Evolutionary conservation across 371 early-diverging fungal genomes (phyloP), one percentile per base, ranked within the genome.

Genomic region (Nematocida ausubeli): DNA sequence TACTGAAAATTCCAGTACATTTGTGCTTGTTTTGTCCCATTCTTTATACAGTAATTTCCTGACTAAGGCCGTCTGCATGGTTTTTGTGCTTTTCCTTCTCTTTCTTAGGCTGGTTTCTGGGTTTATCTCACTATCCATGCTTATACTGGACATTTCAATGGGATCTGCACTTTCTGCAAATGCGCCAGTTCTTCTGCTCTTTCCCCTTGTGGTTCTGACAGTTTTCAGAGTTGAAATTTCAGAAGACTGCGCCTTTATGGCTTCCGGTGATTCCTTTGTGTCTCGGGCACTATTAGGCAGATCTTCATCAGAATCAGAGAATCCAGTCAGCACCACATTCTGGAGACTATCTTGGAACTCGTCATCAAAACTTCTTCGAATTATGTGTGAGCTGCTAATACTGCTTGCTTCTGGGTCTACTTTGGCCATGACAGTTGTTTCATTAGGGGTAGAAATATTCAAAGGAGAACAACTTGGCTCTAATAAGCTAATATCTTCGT

Each of bases 401-500:
- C 32, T 2, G 37, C 12, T 12, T 16, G 14, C 35, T 60, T 30
- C 35, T 34, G 12, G 35, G 30, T 28, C 60, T 39, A 9, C 37
- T 60, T 12, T 60, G 7, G 7, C 60, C 16, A 16, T 37, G 12
- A n/a, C 60, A 34, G 37, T 28, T 30, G 1, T 44, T 44, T 44
- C 19, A 9, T 44, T 19, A 14, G 47, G 47, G 3, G 47, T 44
- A 44, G 47, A 44, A 14, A 19, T 55, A 12, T 55, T 12, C 55
- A 30, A 12, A 19, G 24, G 12, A 55, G 55, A 55, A 9, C 24
- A 24, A 22, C 7, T 12, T 16, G 39, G 14, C 7, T 60, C 60
- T 28, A 60, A 35, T 16, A 60, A 9, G 28, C 35, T 52, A n/a
- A 51, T 72, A 32, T 75, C 67, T 34, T 66, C 65, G 24, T 64